Conservation (phyloP, 441 rosid genomes). For the Erodium chrysanthum region DNA sequence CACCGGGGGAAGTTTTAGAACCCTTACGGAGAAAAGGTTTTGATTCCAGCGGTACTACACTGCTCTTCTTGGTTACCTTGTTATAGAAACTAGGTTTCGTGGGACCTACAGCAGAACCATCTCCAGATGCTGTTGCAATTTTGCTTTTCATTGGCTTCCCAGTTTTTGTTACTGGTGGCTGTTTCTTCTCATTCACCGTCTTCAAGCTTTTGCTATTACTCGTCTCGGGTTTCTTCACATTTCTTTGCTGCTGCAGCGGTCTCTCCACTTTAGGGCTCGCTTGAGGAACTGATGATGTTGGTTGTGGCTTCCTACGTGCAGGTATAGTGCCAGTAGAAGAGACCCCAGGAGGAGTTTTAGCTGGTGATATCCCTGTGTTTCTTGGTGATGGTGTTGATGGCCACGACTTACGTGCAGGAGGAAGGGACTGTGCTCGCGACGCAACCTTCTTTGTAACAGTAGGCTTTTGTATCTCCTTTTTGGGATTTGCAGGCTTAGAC, state of each 20-base stretch:
- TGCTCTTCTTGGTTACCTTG: conserved; percentile 51
- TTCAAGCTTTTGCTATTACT: conserved; percentile 21
- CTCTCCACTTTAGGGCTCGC: conserved; percentile 34
- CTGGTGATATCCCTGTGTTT: conserved; percentile 31
- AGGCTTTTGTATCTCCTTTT: conserved; percentile 34
- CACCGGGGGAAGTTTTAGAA: conserved; percentile 27
- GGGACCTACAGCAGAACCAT: conserved; percentile 25
- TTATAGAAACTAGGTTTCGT: conserved; percentile 41
- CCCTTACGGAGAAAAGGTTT: conserved; percentile 50
- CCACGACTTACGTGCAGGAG: conserved; percentile 49
- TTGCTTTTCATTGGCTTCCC: conserved; percentile 31
- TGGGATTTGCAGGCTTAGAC: conserved; percentile 32
- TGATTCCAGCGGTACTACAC: conserved; percentile 49
- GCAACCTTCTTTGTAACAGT: conserved; percentile 31
- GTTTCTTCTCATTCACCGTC: conserved; percentile 29
- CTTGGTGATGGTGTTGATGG: conserved; percentile 45
- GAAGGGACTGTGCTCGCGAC: conserved; percentile 32
- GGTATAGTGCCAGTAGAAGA: conserved; percentile 34
- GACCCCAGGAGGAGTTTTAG: conserved; percentile 20
- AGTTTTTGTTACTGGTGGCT: conserved; percentile 25
- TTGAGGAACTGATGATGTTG: conserved; percentile 28
- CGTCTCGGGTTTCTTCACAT: conserved; percentile 24
- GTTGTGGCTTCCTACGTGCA: conserved; percentile 35
- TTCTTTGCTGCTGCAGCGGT: conserved; percentile 26
- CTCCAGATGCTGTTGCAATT: conserved; percentile 27